Conservation (phyloP, 1,284 basidiomycete genomes). For the Trichosporon coremiiforme region DNA sequence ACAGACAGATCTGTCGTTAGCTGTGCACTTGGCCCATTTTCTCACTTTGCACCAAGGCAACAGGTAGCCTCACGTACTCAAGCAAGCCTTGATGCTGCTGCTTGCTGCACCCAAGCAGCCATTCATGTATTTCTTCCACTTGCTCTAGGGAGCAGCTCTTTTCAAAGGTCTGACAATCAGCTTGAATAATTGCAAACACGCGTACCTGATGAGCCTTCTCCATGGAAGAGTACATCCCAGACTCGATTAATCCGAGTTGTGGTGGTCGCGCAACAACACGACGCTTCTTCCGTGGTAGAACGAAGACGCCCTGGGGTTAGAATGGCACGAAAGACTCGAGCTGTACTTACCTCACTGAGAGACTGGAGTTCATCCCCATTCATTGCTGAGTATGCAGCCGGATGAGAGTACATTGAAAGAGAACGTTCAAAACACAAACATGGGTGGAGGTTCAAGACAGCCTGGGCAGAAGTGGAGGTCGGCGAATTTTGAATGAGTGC, state of each 20-base stretch:
- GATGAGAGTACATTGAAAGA: no score
- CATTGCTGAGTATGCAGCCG: no score
- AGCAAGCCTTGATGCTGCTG: background rate
- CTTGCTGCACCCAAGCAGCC: background rate
- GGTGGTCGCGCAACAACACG: background rate
- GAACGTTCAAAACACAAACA: no score
- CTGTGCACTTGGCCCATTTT: background rate
- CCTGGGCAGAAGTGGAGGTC: background rate
- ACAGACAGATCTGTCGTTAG: background rate
- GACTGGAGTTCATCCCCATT: background rate
- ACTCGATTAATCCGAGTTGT: background rate
- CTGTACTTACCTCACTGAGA: background rate
- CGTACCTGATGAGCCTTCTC: background rate
- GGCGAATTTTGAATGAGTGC: no score
- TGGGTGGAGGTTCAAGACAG: background rate
- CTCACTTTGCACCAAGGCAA: background rate
- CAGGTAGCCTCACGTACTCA: background rate
- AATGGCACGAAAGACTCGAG: no score
- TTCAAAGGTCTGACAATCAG: background rate
- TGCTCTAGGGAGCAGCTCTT: background rate
- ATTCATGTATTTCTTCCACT: background rate
- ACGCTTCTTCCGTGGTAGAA: background rate
- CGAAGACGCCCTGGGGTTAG: constrained; percentile 8
- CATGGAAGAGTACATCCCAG: background rate
- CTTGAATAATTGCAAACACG: no score